A percentile compares a stretch with the other conserved stretches of the same genome.
These are phyloP conservation scores for Microcera coccophila DNA, from an alignment of 2,329 filamentous ascomycete genomes.

Conservation along the genomic window DNA sequence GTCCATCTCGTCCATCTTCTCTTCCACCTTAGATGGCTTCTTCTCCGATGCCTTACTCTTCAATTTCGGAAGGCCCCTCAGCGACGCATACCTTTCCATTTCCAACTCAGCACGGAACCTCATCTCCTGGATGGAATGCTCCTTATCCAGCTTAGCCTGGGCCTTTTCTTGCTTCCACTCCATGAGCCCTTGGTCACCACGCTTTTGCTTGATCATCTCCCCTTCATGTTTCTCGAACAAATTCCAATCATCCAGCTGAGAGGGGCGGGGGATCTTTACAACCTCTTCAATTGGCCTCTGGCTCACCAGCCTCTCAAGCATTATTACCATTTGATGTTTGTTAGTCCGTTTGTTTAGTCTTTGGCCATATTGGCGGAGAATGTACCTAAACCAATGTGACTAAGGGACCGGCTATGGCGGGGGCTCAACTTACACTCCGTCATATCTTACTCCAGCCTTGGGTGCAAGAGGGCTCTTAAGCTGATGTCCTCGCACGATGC, in stretches of 20 bases:
- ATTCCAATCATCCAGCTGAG: conserved; percentile 54
- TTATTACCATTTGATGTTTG: conserved; percentile 43
- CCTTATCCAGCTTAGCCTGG: conserved; percentile 26
- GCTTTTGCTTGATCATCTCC: conserved; percentile 37
- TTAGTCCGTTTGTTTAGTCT: conserved; percentile 29
- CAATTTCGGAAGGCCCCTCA: not conserved
- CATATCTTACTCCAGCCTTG: conserved; percentile 51
- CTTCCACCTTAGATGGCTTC: not conserved
- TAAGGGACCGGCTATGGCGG: not conserved
- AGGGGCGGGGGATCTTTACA: conserved; percentile 46
- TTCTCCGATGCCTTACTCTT: not conserved
- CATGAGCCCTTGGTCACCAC: conserved; percentile 38
- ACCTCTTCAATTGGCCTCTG: conserved; percentile 44
- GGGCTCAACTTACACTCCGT: conserved; percentile 48
- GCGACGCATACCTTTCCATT: conserved; percentile 11
- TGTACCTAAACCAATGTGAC: conserved; percentile 39
- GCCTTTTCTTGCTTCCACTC: conserved; percentile 39
- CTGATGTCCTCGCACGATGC: conserved; percentile 49
- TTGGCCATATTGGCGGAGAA: conserved; percentile 44
- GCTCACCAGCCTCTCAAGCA: conserved; percentile 41
- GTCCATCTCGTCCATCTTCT: not conserved
- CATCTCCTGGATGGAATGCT: conserved; percentile 20
- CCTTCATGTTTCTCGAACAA: conserved; percentile 47
- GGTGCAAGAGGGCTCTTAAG: conserved; percentile 52
- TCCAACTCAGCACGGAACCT: conserved; percentile 24